Base-by-base conservation (phyloP, 257 asterid species). In the Nemophila menziesii region DNA sequence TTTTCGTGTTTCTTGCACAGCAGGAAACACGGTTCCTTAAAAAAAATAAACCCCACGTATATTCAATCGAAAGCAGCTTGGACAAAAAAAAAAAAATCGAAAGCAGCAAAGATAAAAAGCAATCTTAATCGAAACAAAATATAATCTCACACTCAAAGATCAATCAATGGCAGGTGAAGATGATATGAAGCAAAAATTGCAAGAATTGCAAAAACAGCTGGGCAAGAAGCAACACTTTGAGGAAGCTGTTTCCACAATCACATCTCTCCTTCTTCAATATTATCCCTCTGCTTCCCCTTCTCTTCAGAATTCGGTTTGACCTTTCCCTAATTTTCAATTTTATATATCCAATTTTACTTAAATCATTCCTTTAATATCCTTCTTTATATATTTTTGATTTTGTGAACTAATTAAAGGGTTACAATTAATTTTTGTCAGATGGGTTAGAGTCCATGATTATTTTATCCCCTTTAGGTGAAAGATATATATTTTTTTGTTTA, bases 181-280 rank as follows among this genome's bases (percentile, higher is more conserved):
- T 56, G 70, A 51, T 43, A 54, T 89, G 14, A 74, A 70, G 63
- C 72, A 55, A 67, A 69, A 60, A 55, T 68, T 89, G 51, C 77
- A 68, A 33, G 83, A 78, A 54, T 71, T 84, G 58, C 93, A 89
- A 74, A 84, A 72, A 49, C 85, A 74, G 60, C 74, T 89, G 10
- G 75, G 63, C 22, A 84, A 85, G 76, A 89, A 81, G 58, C 75
- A 75, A 51, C 46, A 62, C 62, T 89, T 89, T 26, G 98, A 89
- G 73, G 93, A 68, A 54, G 74, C 96, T 7, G 79, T 85, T 22
- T 61, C 70, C 57, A 45, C 74, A 20, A 69, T 78, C 65, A 63
- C 75, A 74, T 72, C 94, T 49, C 96, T 89, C 41, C 74, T 81
- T 46, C 74, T 49, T 14, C 66, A 78, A n/a, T 56, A 70, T 48